Base-by-base conservation (phyloP, 371 early-diverging fungal genomes). In the Rhizomucor miehei region DNA sequence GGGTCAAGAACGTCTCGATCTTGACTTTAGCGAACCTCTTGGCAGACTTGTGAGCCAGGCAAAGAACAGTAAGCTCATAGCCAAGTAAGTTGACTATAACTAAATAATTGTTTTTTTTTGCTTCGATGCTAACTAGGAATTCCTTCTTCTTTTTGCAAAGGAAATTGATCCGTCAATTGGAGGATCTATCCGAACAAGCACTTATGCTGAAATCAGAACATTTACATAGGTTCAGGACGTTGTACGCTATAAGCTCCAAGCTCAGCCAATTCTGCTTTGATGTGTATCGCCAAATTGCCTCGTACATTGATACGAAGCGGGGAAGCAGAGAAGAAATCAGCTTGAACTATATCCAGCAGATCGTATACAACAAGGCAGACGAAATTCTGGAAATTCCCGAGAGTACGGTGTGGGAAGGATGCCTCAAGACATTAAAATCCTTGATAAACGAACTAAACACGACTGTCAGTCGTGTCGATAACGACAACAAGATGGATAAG, bases 121-220 rank as follows among this genome's bases (percentile, higher is more conserved):
- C n/a, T n/a, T n/a, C n/a, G n/a, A n/a, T n/a, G n/a, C n/a, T n/a
- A n/a, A n/a, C n/a, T n/a, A n/a, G n/a, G n/a, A n/a, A n/a, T n/a
- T n/a, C n/a, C n/a, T n/a, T n/a, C n/a, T n/a, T n/a, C n/a, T n/a
- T n/a, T n/a, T n/a, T n/a, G n/a, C n/a, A n/a, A n/a, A 86, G 86
- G 57, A 90, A 89, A 76, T 56, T 90, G 36, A 51, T 82, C 56
- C 81, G 88, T 24, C 81, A 82, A 34, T 57, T 89, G 20, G 81
- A 79, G 17, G 90, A 90, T 43, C 64, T 87, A 24, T 67, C 70
- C 37, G 82, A 81, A 13, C 72, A 83, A 43, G 76, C 77, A 1
- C 57, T 81, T 38, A 74, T 75, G 16, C 45, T 81, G 23, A 81
- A 79, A 51, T 59, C 77, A 0, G 84, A 81, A 41, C 65, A 74